Base-by-base conservation (phyloP, 2,329 filamentous ascomycete species). In the Trichophyton equinum region DNA sequence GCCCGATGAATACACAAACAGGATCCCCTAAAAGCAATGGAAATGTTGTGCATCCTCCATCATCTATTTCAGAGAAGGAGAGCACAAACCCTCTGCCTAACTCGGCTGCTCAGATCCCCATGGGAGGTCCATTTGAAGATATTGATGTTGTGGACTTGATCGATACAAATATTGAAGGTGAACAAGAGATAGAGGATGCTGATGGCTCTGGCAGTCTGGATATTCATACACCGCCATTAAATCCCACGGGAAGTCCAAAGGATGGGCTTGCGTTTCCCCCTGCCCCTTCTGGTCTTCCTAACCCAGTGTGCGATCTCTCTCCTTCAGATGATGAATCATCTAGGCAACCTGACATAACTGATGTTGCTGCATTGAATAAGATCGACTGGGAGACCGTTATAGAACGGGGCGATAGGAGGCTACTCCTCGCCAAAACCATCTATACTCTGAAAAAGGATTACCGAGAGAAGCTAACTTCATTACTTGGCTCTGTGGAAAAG, bases 371-470 rank as follows among this genome's bases (percentile, higher is more conserved):
- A 1, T 69, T 77, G 15, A 57, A 64, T 9, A 59, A 33, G 2
- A 73, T 76, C 69, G 60, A 62, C 3, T 77, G 72, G 70, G 59
- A 64, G 2, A 60, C 71, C 1, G 67, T 81, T 3, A 65, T 73
- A 42, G 68, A 71, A 7, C 67, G 69, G 1, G 49, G 63, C 7
- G 77, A 82, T 63, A 70, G 77, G 4, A 63, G 64, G 18, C 65
- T 66, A 22, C 62, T 75, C 22, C 63, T 76, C 44, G 69, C 68
- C 2, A 74, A 72, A 61, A 62, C 71, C 36, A 63, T 71, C 40
- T 59, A 51, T 36, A 33, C 63, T 40, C 60, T 70, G 8, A 18
- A 64, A 9, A 60, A 63, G 20, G 63, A 69, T 9, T 67, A 71
- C 20, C 33, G 33, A 47, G 8, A 4, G 33, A 53, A 38, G 4